These are phyloP conservation scores for Rhododendron mucronatum DNA, from an alignment of 148 eudicot species.

Conservation along the genomic window DNA sequence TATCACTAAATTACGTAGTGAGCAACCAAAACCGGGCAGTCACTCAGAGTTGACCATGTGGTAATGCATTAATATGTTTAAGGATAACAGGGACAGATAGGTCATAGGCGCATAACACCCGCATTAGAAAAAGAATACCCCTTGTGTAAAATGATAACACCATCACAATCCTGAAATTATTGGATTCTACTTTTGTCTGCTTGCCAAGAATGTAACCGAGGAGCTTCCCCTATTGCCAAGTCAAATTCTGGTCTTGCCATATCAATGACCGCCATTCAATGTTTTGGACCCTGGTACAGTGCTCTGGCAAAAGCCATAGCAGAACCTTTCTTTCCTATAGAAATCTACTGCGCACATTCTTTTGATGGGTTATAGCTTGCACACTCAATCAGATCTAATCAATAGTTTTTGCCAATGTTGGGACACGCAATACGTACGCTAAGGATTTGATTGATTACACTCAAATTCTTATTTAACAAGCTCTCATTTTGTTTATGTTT, in stretches of 20 bases:
- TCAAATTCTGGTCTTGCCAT: neutral
- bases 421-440: neutral
- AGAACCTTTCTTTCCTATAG: neutral
- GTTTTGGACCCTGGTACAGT: neutral
- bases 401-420: neutral
- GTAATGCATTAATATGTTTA: neutral
- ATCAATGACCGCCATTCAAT: neutral
- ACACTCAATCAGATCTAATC: neutral
- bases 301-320: neutral
- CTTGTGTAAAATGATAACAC: neutral
- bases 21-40: neutral
- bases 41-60: neutral
- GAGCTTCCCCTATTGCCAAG: neutral
- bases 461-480: neutral
- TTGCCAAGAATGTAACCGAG: neutral
- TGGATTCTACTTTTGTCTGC: neutral
- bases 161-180: neutral
- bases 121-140: neutral
- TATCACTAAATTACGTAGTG: neutral
- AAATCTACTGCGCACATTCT: neutral
- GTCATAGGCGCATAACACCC: neutral
- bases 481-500: neutral
- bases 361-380: neutral
- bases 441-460: neutral
- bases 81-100: neutral